phyloP scores from a whole-genome alignment of 73 alveolate genomes.

The Blepharisma japonicum region DNA sequence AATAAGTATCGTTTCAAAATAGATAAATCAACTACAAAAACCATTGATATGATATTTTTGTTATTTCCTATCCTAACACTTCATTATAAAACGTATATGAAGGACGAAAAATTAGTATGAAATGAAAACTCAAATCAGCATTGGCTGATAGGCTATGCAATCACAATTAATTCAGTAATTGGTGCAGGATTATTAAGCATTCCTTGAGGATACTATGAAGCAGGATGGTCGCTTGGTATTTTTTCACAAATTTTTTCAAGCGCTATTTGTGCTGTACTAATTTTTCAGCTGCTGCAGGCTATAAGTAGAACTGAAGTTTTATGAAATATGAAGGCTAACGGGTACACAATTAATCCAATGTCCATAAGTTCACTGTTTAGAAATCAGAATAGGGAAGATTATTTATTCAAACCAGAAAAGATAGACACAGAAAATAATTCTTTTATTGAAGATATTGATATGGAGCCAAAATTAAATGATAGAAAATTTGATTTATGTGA shows the following conservation, averaged over 20 bases:
- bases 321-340: background rate
- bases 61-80: no score
- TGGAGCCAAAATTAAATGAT: background rate
- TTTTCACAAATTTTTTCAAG: background rate
- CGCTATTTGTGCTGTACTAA: background rate
- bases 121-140: background rate
- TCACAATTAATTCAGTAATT: conserved; percentile 4
- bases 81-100: no score
- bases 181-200: conserved; percentile 26
- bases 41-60: no score
- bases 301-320: conserved; percentile 24
- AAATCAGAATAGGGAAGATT: no score
- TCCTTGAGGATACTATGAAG: background rate
- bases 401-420: no score
- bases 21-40: no score
- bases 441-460: background rate
- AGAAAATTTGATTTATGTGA: background rate
- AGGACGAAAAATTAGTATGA: background rate
- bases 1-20: no score
- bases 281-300: background rate
- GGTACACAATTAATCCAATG: background rate
- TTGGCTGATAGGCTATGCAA: background rate
- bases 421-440: no score
- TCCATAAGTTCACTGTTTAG: background rate
- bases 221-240: conserved; percentile 1